phyloP scores from a whole-genome alignment of 2,329 filamentous ascomycete species.

The Xylariaceae sp. region DNA sequence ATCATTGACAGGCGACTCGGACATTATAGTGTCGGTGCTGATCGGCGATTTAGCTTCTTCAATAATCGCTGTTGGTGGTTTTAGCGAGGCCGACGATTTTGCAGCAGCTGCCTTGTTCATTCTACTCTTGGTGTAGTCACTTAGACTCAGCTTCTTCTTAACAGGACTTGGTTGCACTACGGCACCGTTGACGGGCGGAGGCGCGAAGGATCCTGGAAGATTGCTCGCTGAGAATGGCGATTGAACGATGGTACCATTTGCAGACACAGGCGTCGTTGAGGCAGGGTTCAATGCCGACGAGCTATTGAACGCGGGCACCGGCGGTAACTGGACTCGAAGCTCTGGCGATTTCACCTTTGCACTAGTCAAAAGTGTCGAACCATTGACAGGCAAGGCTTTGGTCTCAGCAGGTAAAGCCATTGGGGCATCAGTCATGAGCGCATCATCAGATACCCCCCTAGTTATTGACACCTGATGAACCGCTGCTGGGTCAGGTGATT shows the following conservation, averaged over 20 bases:
- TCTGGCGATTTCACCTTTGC: conserved; percentile 35
- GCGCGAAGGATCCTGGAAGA: conserved; percentile 52
- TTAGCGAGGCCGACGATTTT: conserved; percentile 49
- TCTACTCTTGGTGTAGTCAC: conserved; percentile 68
- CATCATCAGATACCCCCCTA: conserved; percentile 23
- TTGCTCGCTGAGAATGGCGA: conserved; percentile 57
- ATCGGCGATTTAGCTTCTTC: conserved; percentile 51
- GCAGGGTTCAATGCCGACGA: conserved; percentile 44
- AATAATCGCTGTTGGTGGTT: conserved; percentile 45
- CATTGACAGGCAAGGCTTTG: conserved; percentile 6
- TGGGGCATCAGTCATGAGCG: conserved; percentile 45
- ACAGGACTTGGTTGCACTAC: conserved; percentile 62
- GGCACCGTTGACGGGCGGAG: conserved; percentile 51
- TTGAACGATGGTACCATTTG: conserved; percentile 51
- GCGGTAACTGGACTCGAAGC: conserved; percentile 62
- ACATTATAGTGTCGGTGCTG: conserved; percentile 43
- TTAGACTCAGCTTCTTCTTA: conserved; percentile 72
- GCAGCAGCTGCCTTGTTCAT: conserved; percentile 61
- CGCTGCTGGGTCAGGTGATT: conserved; percentile 18
- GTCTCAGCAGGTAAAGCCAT: conserved; percentile 38
- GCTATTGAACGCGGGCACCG: conserved; percentile 58
- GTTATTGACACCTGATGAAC: not conserved
- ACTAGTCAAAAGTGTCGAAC: conserved; percentile 2
- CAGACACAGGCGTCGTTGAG: conserved; percentile 57
- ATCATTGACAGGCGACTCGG: conserved; percentile 44